Conservation (phyloP, 768 basidiomycete genomes). For the Mycena albidolilacea region DNA sequence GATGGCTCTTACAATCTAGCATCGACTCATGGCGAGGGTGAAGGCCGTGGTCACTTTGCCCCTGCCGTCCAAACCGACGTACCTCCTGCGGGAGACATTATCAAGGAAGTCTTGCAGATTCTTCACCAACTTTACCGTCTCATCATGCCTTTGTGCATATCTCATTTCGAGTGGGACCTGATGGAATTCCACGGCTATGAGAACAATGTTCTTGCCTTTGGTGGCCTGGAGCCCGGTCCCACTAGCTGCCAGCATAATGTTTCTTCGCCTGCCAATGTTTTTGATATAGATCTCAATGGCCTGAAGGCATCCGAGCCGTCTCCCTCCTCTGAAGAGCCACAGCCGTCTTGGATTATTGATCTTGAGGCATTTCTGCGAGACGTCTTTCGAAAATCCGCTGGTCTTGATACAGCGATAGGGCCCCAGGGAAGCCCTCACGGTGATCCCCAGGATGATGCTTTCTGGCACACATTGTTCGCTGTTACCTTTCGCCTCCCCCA, state of each 20-base stretch:
- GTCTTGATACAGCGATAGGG: not conserved
- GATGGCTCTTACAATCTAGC: not conserved
- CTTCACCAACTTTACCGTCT: conserved; percentile 15
- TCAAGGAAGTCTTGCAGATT: not conserved
- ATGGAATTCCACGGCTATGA: conserved; percentile 1
- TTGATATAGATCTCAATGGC: too few species aligned
- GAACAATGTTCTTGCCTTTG: conserved; percentile 16
- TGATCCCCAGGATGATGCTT: not conserved
- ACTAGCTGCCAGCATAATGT: not conserved
- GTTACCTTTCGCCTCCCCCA: not conserved
- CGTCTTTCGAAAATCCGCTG: too few species aligned
- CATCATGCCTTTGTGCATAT: conserved; percentile 27
- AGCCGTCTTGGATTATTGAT: too few species aligned
- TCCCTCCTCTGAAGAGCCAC: too few species aligned
- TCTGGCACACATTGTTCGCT: not conserved
- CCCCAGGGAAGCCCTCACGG: not conserved
- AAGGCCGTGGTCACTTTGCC: not conserved
- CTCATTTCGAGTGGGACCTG: conserved; percentile 27
- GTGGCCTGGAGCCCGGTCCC: conserved; percentile 1
- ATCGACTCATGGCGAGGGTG: not conserved
- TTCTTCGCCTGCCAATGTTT: not conserved
- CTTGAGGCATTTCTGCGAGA: too few species aligned
- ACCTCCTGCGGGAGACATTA: not conserved
- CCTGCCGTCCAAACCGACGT: not conserved
- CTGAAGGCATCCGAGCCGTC: too few species aligned